phyloP scores from a whole-genome alignment of 1,139 yeast species.

The Zygosaccharomyces pseudobailii region DNA sequence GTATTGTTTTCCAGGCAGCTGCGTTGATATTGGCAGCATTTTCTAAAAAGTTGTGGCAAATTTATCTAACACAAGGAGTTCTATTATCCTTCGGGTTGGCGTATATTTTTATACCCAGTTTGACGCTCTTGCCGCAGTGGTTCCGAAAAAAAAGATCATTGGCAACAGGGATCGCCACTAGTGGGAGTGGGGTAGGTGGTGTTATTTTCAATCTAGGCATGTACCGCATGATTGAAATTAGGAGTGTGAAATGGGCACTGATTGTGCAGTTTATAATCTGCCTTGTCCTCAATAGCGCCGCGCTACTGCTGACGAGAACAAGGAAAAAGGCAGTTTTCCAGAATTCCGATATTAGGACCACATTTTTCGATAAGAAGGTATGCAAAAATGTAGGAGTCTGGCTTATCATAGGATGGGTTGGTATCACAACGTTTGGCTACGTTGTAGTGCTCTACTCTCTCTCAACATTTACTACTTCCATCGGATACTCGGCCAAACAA shows the following conservation, averaged over 20 bases:
- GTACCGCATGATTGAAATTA: conserved; percentile 35
- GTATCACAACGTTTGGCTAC: conserved; percentile 51
- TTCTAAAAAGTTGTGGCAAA: conserved; percentile 51
- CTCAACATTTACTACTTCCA: conserved; percentile 53
- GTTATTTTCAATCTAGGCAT: conserved; percentile 38
- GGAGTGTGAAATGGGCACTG: conserved; percentile 63
- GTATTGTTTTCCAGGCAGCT: conserved; percentile 44
- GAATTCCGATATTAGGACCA: conserved; percentile 15
- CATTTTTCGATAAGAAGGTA: conserved; percentile 25
- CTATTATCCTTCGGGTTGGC: conserved; percentile 56
- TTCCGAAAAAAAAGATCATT: conserved; percentile 47
- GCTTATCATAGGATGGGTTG: conserved; percentile 47
- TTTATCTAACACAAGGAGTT: conserved; percentile 61
- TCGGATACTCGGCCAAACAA: conserved; percentile 52
- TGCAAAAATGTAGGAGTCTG: conserved; percentile 40
- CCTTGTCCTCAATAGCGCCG: conserved; percentile 34
- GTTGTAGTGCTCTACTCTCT: conserved; percentile 54
- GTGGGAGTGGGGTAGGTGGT: conserved; percentile 55
- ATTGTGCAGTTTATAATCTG: conserved; percentile 49
- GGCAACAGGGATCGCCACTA: conserved; percentile 47
- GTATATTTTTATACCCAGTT: conserved; percentile 50
- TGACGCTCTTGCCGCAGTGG: conserved; percentile 51
- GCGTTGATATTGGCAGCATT: conserved; percentile 60
- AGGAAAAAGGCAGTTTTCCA: conserved; percentile 37
- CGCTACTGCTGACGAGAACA: conserved; percentile 44